Conservation (phyloP, 768 basidiomycete genomes). For the Bullera alba region DNA sequence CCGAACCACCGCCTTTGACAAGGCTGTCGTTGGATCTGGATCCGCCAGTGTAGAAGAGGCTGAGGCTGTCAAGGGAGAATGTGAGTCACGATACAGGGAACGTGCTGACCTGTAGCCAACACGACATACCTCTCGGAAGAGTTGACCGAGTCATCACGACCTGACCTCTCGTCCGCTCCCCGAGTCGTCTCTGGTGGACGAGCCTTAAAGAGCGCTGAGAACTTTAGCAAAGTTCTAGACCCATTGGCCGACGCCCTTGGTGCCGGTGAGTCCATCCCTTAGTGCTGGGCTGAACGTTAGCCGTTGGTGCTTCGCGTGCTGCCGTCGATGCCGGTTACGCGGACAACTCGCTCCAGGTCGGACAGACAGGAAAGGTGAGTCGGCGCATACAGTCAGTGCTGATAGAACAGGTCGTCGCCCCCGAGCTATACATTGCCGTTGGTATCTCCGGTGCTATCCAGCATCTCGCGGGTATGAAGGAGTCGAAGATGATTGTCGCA, state of each 20-base stretch:
- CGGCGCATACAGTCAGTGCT: too few species aligned
- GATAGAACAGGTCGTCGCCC: conserved; percentile 65
- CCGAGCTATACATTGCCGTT: conserved; percentile 89
- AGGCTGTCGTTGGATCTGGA: conserved; percentile 54
- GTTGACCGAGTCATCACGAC: conserved; percentile 81
- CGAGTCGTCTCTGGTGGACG: conserved; percentile 91
- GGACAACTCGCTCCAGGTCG: conserved; percentile 96
- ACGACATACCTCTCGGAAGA: conserved; percentile 51
- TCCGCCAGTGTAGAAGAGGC: conserved; percentile 55
- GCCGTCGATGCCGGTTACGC: conserved; percentile 98
- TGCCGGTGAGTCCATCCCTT: conserved; percentile 49
- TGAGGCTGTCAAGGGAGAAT: conserved; percentile 51
- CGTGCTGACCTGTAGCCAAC: conserved; percentile 24
- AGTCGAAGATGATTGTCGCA: conserved; percentile 95
- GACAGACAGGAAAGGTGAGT: conserved; percentile 82
- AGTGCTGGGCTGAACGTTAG: conserved; percentile 39
- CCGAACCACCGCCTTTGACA: conserved; percentile 77
- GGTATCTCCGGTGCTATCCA: conserved; percentile 99
- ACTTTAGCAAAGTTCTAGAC: conserved; percentile 76
- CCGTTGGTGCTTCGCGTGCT: conserved; percentile 94
- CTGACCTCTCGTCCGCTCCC: conserved; percentile 78
- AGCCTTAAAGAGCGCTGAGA: conserved; percentile 87
- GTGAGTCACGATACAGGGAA: conserved; percentile 11
- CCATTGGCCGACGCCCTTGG: conserved; percentile 89
- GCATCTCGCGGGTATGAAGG: conserved; percentile 99